A percentile compares a stretch with the other conserved stretches of the same genome.
These are phyloP conservation scores for Metschnikowia peoriensis DNA, from an alignment of 805 yeast species.

Conservation along the genomic window DNA sequence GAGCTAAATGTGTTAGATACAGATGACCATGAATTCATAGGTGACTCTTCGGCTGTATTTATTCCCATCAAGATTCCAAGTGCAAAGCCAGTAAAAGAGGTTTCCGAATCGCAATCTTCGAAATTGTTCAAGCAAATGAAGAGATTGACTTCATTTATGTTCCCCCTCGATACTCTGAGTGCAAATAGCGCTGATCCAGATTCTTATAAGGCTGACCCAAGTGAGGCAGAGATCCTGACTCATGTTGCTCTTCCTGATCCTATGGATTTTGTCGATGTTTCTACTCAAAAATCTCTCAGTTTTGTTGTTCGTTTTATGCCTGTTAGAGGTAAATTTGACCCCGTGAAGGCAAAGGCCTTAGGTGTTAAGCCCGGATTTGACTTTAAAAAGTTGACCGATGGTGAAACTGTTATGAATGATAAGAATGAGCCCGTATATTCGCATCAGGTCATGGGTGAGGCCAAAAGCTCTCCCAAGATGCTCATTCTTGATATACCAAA, in stretches of 20 bases:
- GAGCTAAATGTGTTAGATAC: conserved; percentile 40
- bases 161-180: conserved; percentile 48
- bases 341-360: conserved; percentile 59
- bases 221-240: conserved; percentile 38
- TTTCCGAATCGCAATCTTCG: neutral
- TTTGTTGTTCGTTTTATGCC: conserved; percentile 69
- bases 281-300: conserved; percentile 49
- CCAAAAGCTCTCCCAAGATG: conserved; percentile 56
- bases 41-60: conserved; percentile 38
- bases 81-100: neutral
- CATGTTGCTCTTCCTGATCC: conserved; percentile 35
- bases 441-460: conserved; percentile 67
- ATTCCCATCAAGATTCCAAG: conserved; percentile 33
- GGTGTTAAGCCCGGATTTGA: conserved; percentile 67
- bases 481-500: conserved; percentile 75
- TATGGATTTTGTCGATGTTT: conserved; percentile 23
- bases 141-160: conserved; percentile 52
- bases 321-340: conserved; percentile 73
- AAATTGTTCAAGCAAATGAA: conserved; percentile 20
- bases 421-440: conserved; percentile 62
- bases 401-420: conserved; percentile 53
- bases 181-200: conserved; percentile 38
- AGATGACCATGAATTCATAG: conserved; percentile 29
- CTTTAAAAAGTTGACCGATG: conserved; percentile 59
- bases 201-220: conserved; percentile 37